Conservation (phyloP, 176 grass and related monocot species). For the Paspalum notatum region DNA sequence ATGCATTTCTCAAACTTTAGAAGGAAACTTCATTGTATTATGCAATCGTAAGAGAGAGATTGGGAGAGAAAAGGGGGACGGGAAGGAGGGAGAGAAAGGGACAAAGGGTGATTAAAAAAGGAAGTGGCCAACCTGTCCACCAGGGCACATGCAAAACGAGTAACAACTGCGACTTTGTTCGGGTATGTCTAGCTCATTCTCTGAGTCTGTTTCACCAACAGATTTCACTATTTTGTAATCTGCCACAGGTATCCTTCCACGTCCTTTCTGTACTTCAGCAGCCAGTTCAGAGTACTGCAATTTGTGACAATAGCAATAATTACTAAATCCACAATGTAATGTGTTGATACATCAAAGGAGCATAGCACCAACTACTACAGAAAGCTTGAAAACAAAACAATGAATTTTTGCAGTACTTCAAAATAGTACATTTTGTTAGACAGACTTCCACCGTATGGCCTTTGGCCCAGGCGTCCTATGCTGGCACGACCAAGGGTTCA, state of each 20-base stretch:
- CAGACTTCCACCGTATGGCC: no score
- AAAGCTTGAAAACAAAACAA: no score
- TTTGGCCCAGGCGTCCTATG: no score
- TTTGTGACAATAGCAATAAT: conserved; percentile 36
- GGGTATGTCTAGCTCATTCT: conserved; percentile 16
- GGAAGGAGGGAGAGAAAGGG: background rate
- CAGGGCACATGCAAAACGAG: conserved; percentile 99
- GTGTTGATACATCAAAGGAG: conserved; percentile 6
- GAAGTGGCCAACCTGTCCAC: conserved; percentile 70
- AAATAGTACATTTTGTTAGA: conserved; percentile 12
- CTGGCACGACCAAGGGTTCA: no score
- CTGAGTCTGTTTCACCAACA: conserved; percentile 47
- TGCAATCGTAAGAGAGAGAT: background rate
- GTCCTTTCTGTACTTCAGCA: conserved; percentile 76
- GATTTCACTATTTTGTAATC: conserved; percentile 93
- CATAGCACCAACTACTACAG: background rate
- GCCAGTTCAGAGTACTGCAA: conserved; percentile 88
- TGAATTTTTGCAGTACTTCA: background rate
- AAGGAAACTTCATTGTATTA: conserved; percentile 32
- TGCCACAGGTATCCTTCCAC: conserved; percentile 97
- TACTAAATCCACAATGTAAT: background rate
- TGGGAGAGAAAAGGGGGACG: background rate
- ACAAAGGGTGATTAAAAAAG: background rate
- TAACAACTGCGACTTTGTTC: conserved; percentile 77
- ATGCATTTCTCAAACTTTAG: conserved; percentile 30